Evolutionary conservation across 805 yeast species (phyloP).

Genomic region (Saccharomycopsis guyanensis): DNA sequence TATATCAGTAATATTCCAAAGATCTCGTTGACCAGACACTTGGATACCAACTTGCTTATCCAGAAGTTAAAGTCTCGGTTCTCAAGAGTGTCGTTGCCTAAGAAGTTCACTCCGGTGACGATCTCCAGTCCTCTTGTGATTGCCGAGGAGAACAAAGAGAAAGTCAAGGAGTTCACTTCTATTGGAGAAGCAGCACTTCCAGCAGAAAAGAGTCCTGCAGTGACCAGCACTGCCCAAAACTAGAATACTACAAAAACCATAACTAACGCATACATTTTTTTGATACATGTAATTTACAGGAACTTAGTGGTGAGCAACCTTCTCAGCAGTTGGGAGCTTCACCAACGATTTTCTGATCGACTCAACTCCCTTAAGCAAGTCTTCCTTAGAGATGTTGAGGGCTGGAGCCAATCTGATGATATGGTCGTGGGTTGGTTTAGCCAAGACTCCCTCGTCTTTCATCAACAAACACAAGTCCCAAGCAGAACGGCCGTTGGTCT

Average conservation of each 20-base stretch:
- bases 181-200: background rate
- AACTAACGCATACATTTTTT: no score
- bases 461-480: slow-evolving; percentile 92
- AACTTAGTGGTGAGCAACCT: slow-evolving; percentile 34
- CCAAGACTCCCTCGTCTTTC: slow-evolving; percentile 84
- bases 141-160: slow-evolving; percentile 14
- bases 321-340: slow-evolving; percentile 46
- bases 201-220: no score
- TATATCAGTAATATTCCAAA: slow-evolving; percentile 95
- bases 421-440: slow-evolving; percentile 95
- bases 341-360: slow-evolving; percentile 55
- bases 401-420: slow-evolving; percentile 97
- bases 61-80: slow-evolving; percentile 77
- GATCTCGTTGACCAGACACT: slow-evolving; percentile 80
- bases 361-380: slow-evolving; percentile 72
- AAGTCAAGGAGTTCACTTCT: background rate
- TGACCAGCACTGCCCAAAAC: no score
- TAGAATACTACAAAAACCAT: no score
- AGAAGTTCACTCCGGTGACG: slow-evolving; percentile 83
- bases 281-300: background rate
- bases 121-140: slow-evolving; percentile 58
- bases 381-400: slow-evolving; percentile 81
- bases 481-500: slow-evolving; percentile 84
- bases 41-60: slow-evolving; percentile 83
- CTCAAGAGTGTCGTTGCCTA: slow-evolving; percentile 81